These are phyloP conservation scores for Puccinellia tenuiflora DNA, from an alignment of 176 grass and related monocot species.

Conservation along the genomic window DNA sequence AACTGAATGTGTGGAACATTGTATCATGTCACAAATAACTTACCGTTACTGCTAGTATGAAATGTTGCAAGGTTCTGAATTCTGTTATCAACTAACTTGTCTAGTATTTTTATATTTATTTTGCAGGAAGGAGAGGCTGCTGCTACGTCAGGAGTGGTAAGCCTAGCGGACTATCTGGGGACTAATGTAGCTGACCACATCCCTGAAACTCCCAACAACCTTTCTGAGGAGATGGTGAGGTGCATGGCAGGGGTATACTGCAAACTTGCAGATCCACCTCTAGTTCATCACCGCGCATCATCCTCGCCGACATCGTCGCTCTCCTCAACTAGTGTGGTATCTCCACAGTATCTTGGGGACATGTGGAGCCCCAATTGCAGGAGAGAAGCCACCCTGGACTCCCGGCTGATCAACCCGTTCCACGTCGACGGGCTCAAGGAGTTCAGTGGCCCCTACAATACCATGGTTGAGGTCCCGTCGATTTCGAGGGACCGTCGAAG, in stretches of 20 bases:
- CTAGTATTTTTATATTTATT: background rate
- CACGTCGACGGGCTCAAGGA: slow-evolving; percentile 83
- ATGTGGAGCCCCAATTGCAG: slow-evolving; percentile 65
- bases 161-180: slow-evolving; percentile 83
- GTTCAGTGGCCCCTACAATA: slow-evolving; percentile 80
- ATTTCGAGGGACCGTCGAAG: slow-evolving; percentile 54
- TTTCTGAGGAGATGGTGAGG: slow-evolving; percentile 86
- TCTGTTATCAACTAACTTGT: background rate
- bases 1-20: background rate
- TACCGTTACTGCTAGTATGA: background rate
- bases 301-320: slow-evolving; percentile 62
- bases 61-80: background rate
- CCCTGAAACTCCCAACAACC: slow-evolving; percentile 83
- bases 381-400: slow-evolving; percentile 58
- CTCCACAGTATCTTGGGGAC: slow-evolving; percentile 53
- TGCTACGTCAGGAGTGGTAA: slow-evolving; percentile 52
- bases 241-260: slow-evolving; percentile 80
- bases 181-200: slow-evolving; percentile 71
- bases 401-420: slow-evolving; percentile 90
- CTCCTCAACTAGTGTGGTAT: slow-evolving; percentile 58
- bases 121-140: slow-evolving; percentile 33
- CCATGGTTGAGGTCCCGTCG: slow-evolving; percentile 77
- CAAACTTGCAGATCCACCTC: slow-evolving; percentile 74
- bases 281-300: slow-evolving; percentile 44
- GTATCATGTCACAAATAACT: background rate